Percentiles rank a stretch among this genome's conserved stretches.
These are phyloP conservation scores for Vanrija pseudolonga DNA, from an alignment of 1,284 basidiomycete species.

Conservation along the genomic window DNA sequence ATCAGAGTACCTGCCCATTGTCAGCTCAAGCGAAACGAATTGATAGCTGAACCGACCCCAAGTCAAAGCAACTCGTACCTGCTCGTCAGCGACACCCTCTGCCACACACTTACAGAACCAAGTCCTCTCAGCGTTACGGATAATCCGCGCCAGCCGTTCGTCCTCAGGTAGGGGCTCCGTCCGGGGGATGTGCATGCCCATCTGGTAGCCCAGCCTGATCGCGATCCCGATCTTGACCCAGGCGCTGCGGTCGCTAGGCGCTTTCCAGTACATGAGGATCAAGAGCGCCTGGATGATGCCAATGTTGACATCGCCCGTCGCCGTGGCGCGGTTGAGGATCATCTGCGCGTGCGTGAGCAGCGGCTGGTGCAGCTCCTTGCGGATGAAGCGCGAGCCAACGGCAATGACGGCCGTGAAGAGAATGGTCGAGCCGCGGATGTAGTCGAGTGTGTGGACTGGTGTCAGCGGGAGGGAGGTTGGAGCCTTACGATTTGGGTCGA, in stretches of 20 bases:
- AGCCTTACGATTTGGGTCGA: slow-evolving; percentile 21
- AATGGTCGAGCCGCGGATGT: slow-evolving; percentile 7
- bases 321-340: slow-evolving; percentile 4
- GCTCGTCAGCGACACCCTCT: not conserved
- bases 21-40: not conserved
- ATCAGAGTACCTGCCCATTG: slow-evolving; percentile 4
- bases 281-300: slow-evolving; percentile 15
- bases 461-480: not conserved
- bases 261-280: slow-evolving; percentile 20
- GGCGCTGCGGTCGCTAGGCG: slow-evolving; percentile 16
- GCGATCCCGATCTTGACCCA: slow-evolving; percentile 26
- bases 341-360: slow-evolving; percentile 11
- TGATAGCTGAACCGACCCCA: too few species aligned
- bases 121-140: slow-evolving; percentile 6
- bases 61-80: not conserved
- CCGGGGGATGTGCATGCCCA: slow-evolving; percentile 10
- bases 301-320: slow-evolving; percentile 2
- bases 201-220: slow-evolving; percentile 16
- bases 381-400: slow-evolving; percentile 12
- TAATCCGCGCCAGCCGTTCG: slow-evolving; percentile 1
- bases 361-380: not conserved
- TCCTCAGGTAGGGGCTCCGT: slow-evolving; percentile 1
- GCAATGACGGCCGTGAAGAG: slow-evolving; percentile 14
- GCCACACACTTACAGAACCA: slow-evolving; percentile 6
- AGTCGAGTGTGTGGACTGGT: slow-evolving; percentile 12